Percentiles rank a stretch among this genome's conserved stretches.
phyloP scores from a whole-genome alignment of 257 asterid species.

The Agastache rugosa region DNA sequence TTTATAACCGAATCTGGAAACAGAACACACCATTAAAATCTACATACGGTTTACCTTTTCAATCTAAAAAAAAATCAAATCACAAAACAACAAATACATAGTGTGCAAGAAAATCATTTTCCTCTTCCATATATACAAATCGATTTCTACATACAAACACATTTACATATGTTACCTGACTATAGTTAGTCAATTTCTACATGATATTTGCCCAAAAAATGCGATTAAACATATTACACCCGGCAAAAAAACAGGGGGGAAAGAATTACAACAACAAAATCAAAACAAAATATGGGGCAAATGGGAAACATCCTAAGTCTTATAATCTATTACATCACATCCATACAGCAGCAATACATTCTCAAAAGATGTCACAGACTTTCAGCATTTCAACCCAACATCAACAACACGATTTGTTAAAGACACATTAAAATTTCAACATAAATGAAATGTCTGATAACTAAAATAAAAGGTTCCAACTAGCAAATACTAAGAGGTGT shows the following conservation, averaged over 20 bases:
- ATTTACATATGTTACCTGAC: constrained; percentile 33
- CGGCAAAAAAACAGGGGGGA: constrained; percentile 41
- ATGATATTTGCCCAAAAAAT: constrained; percentile 34
- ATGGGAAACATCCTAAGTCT: constrained; percentile 44
- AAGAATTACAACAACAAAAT: constrained; percentile 44
- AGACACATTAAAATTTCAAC: constrained; percentile 46
- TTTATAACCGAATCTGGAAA: neutral
- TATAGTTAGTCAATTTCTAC: constrained; percentile 44
- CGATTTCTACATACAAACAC: constrained; percentile 33
- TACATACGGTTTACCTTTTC: neutral
- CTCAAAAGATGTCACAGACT: constrained; percentile 50
- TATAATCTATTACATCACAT: constrained; percentile 60
- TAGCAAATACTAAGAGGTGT: constrained; percentile 47
- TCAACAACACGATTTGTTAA: constrained; percentile 49
- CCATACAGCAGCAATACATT: constrained; percentile 43
- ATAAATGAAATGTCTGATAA: constrained; percentile 45
- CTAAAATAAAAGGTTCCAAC: constrained; percentile 47
- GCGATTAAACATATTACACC: constrained; percentile 46
- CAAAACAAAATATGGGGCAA: constrained; percentile 44
- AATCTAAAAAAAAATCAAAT: neutral
- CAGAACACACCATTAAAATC: neutral
- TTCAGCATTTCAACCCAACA: constrained; percentile 54
- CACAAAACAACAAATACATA: neutral
- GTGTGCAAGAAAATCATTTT: neutral
- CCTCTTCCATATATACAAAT: constrained; percentile 29